Percentiles rank a stretch among this genome's conserved stretches.
phyloP scores from a whole-genome alignment of 805 yeast genomes.

The Nakazawaea ernobii region DNA sequence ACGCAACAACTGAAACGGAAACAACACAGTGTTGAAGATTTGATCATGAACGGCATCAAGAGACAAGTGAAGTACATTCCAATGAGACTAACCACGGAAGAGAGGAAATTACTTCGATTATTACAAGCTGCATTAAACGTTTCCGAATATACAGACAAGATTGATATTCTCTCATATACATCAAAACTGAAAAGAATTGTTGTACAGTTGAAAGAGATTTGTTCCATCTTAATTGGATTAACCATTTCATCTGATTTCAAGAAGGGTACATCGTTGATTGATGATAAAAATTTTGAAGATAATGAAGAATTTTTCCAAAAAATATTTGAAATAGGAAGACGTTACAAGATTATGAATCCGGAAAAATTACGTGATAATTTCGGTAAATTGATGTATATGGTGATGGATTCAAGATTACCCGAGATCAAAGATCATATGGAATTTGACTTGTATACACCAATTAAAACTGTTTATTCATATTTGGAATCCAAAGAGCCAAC shows the following conservation, averaged over 20 bases:
- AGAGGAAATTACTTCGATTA: slow-evolving; percentile 59
- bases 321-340: slow-evolving; percentile 71
- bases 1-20: not conserved
- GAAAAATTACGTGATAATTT: slow-evolving; percentile 73
- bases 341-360: slow-evolving; percentile 82
- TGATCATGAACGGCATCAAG: slow-evolving; percentile 31
- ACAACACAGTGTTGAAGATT: slow-evolving; percentile 9
- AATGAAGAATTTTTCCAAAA: slow-evolving; percentile 69
- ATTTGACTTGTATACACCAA: slow-evolving; percentile 69
- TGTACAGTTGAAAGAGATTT: slow-evolving; percentile 66
- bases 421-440: slow-evolving; percentile 68
- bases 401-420: slow-evolving; percentile 76
- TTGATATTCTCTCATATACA: slow-evolving; percentile 60
- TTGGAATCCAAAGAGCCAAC: slow-evolving; percentile 34
- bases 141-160: slow-evolving; percentile 74
- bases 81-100: slow-evolving; percentile 59
- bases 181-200: slow-evolving; percentile 70
- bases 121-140: slow-evolving; percentile 75
- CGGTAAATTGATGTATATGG: slow-evolving; percentile 78
- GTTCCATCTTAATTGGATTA: slow-evolving; percentile 72
- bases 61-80: slow-evolving; percentile 56
- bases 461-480: slow-evolving; percentile 51
- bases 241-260: slow-evolving; percentile 76
- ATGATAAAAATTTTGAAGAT: slow-evolving; percentile 60
- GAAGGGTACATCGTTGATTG: slow-evolving; percentile 57